Evolutionary conservation across 768 basidiomycete genomes (phyloP), one percentile per base, ranked within the genome.

Genomic region (Cyclocybe aegerita): DNA sequence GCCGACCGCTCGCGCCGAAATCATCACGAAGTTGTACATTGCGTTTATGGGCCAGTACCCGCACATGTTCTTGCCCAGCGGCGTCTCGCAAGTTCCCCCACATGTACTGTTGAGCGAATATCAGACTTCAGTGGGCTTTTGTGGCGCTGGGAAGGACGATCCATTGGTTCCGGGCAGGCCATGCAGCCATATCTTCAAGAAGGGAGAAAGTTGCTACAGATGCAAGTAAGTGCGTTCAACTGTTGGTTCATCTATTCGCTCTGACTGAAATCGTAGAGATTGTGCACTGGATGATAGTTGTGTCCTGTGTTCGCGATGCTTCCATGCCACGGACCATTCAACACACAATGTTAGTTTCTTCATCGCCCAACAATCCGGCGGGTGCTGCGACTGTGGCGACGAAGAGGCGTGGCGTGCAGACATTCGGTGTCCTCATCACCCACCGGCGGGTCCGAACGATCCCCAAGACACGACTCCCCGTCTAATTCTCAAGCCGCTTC

Each of bases 311-410:
- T 77, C 90, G 1, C 79, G 80, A 42, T 98, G 97, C 67, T 98
- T 95, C 70, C 86, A 90, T 58, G 81, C 88, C 1, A 88, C 90
- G n/a, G 78, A 88, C 49, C 96, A 98, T 64, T 70, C 73, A 15
- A 85, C 83, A 39, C 96, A 98, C 71, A 96, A 93, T 56, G 85
- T 98, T 59, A 88, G 88, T 52, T 95, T 98, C 73, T 93, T 91
- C 68, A 88, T 96, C 57, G 86, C 90, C 7, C 90, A 91, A 50
- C 93, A 97, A 58, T 86, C 90, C 0, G 90, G 93, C 6, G 90
- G 93, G 4, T 94, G 91, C 58, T 99, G 97, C 63, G 94, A 98
- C 68, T 98, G 96, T 60, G 93, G 93, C 11, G 95, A 98, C 61
- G 75, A 79, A 16, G 89, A 96, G 61, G 91, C 92, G 1, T 98